phyloP scores from a whole-genome alignment of 2,329 filamentous ascomycete genomes.

The Aspergillus proliferans region DNA sequence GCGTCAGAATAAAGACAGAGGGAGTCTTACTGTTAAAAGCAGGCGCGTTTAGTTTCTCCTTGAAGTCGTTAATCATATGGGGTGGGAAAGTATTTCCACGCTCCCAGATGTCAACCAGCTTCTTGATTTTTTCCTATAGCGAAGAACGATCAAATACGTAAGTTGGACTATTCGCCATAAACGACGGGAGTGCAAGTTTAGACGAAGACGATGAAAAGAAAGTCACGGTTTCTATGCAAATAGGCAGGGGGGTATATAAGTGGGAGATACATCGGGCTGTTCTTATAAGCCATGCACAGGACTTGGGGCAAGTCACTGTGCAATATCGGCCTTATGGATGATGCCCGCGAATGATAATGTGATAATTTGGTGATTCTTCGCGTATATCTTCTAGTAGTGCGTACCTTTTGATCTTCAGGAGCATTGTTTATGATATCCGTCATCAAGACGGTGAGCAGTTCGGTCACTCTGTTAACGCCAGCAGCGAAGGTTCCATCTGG shows the following conservation, averaged over 20 bases:
- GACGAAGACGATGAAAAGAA: slow-evolving; percentile 11
- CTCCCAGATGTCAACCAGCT: slow-evolving; percentile 96
- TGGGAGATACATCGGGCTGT: slow-evolving; percentile 20
- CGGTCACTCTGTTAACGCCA: slow-evolving; percentile 92
- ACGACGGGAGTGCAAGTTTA: slow-evolving; percentile 13
- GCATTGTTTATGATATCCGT: slow-evolving; percentile 86
- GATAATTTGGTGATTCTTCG: slow-evolving; percentile 19
- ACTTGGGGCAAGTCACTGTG: slow-evolving; percentile 22
- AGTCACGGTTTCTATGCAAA: slow-evolving; percentile 18
- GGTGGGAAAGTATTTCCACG: slow-evolving; percentile 85
- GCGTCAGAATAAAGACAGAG: slow-evolving; percentile 4
- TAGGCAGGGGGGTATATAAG: slow-evolving; percentile 13
- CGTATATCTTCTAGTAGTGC: slow-evolving; percentile 45
- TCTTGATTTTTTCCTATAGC: slow-evolving; percentile 87
- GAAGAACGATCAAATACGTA: slow-evolving; percentile 41
- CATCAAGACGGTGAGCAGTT: slow-evolving; percentile 88
- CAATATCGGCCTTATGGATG: slow-evolving; percentile 15
- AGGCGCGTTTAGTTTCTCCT: slow-evolving; percentile 65
- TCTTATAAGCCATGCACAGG: slow-evolving; percentile 17
- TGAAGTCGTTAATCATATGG: slow-evolving; percentile 74
- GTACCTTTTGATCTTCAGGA: slow-evolving; percentile 94
- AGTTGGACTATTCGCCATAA: slow-evolving; percentile 39
- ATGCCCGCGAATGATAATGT: slow-evolving; percentile 24
- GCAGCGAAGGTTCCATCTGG: slow-evolving; percentile 90
- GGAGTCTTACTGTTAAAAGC: slow-evolving; percentile 58